These are phyloP conservation scores for Lasiodiplodia sp. DNA, from an alignment of 2,329 filamentous ascomycete genomes.

Conservation along the genomic window DNA sequence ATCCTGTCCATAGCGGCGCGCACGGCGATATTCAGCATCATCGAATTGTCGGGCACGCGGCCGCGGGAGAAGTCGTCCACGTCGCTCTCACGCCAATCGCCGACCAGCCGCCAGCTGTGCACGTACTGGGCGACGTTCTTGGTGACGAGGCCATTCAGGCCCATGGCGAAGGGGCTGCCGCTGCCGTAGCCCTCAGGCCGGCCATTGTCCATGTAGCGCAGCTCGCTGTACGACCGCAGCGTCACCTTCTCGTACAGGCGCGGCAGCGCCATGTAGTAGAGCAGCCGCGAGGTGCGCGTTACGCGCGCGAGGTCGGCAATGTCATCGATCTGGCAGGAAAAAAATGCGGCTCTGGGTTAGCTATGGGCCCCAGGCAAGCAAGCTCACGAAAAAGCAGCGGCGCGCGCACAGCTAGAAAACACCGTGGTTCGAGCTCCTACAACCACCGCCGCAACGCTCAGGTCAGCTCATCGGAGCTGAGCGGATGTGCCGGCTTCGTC, in stretches of 20 bases:
- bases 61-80: slow-evolving; percentile 65
- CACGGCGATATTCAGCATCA: slow-evolving; percentile 68
- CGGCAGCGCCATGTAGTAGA: slow-evolving; percentile 70
- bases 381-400: neutral
- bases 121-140: slow-evolving; percentile 62
- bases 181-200: slow-evolving; percentile 67
- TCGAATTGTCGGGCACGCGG: slow-evolving; percentile 67
- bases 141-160: slow-evolving; percentile 67
- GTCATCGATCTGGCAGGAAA: slow-evolving; percentile 59
- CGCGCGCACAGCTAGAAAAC: slow-evolving; percentile 3
- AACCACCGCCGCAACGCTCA: neutral
- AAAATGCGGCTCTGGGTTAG: slow-evolving; percentile 9
- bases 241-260: slow-evolving; percentile 65
- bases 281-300: slow-evolving; percentile 66
- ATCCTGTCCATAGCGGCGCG: slow-evolving; percentile 67
- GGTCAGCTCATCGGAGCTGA: slow-evolving; percentile 5
- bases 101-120: slow-evolving; percentile 59
- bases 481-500: neutral
- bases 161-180: slow-evolving; percentile 69
- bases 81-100: slow-evolving; percentile 65
- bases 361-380: neutral
- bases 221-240: slow-evolving; percentile 64
- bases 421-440: slow-evolving; percentile 4
- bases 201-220: slow-evolving; percentile 63
- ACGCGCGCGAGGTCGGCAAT: slow-evolving; percentile 64